A percentile compares a stretch with the other conserved stretches of the same genome.
These are phyloP conservation scores for Penicillium sclerotigenum DNA, from an alignment of 2,329 filamentous ascomycete genomes.

Conservation along the genomic window DNA sequence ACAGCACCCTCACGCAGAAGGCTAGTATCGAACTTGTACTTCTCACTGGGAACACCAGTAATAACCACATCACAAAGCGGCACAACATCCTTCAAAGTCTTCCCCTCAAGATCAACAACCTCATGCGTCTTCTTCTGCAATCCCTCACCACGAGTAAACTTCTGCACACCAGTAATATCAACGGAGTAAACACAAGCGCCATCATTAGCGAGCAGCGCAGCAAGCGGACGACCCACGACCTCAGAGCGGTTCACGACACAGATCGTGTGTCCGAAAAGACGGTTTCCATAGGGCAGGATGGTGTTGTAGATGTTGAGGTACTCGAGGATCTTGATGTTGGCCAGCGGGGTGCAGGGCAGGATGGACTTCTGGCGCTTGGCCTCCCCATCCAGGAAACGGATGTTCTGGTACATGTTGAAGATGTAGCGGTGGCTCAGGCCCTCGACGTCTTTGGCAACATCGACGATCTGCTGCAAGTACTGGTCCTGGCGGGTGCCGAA, in stretches of 20 bases:
- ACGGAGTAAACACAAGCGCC: constrained; percentile 94
- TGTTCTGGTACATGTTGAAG: constrained; percentile 99
- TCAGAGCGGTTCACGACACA: constrained; percentile 96
- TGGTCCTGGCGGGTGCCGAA: constrained; percentile 87
- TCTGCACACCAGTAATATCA: constrained; percentile 84
- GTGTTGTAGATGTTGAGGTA: constrained; percentile 95
- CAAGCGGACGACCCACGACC: constrained; percentile 89
- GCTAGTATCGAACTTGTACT: constrained; percentile 83
- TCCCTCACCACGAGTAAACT: constrained; percentile 86
- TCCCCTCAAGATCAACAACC: constrained; percentile 76
- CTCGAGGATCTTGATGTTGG: constrained; percentile 95
- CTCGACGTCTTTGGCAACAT: constrained; percentile 89
- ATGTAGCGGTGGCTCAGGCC: constrained; percentile 90
- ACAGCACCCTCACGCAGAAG: constrained; percentile 84
- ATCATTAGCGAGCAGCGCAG: constrained; percentile 91
- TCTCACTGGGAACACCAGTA: constrained; percentile 81
- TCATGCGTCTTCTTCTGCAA: constrained; percentile 83
- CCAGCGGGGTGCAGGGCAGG: constrained; percentile 90
- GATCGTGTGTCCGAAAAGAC: constrained; percentile 88
- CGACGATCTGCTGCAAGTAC: constrained; percentile 92
- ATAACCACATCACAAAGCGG: constrained; percentile 93
- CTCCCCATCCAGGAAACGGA: constrained; percentile 78
- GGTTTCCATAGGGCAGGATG: constrained; percentile 86
- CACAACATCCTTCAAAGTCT: constrained; percentile 74
- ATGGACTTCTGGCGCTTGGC: constrained; percentile 76